Evolutionary conservation across 2,329 filamentous ascomycete genomes (phyloP), one percentile per base, ranked within the genome.

Genomic region (Tolypocladium amazonense): DNA sequence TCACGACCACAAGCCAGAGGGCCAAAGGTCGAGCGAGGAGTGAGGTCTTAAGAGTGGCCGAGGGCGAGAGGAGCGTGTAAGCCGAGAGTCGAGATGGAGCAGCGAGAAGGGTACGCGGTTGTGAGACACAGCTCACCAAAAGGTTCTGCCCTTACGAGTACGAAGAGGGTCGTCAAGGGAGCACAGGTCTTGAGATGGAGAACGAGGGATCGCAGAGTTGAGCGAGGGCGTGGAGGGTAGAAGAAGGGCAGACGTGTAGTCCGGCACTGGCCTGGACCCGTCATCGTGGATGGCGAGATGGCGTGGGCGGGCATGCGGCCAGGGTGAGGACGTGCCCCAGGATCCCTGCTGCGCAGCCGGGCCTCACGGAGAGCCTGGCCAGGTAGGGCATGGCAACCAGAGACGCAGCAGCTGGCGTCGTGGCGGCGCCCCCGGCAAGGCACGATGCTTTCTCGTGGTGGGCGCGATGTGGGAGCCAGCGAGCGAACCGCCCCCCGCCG

Each of bases 81-180:
- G 60, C 60, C 58, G 62, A 65, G 62, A 65, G 62, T 63, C 69
- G 53, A 47, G 57, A 54, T 59, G 39, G 59, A 58, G 55, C 61
- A 70, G 68, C 67, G 70, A 72, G 66, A 66, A 68, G 65, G 68
- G 66, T 68, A 61, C 61, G 63, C 62, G 60, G 64, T 65, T 64
- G 68, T 73, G 67, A 73, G 70, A 73, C 72, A 73, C 60, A 58
- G 58, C 60, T 67, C 66, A 65, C 64, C 66, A 59, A 61, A 41
- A 63, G 63, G 69, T 62, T 69, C 64, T 72, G 65, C 69, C 68
- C 68, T 72, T 63, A 63, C 65, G 66, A n/a, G n/a, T 63, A 63
- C 65, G 66, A 73, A 66, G 67, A 71, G 67, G 62, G 70, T 66
- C 59, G 63, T 63, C 70, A 72, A 72, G 69, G 70, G 70, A 63